Percentiles rank a stretch among this genome's conserved stretches.
These are phyloP conservation scores for Limnomonas spitsbergensis DNA, from an alignment of 139 green algal genomes.

Conservation along the genomic window DNA sequence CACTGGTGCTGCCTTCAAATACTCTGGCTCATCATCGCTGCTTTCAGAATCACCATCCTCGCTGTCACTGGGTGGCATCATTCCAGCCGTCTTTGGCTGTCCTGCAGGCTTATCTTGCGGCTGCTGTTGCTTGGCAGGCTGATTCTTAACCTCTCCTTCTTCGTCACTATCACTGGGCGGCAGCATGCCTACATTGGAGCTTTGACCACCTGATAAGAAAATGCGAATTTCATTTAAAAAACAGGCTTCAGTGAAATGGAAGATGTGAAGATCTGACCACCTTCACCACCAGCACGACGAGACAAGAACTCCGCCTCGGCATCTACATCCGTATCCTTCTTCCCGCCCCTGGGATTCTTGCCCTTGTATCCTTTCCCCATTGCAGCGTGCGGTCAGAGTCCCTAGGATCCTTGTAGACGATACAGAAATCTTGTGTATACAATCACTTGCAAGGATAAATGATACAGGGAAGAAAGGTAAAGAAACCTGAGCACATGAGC, in stretches of 20 bases:
- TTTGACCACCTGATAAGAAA: slow-evolving; percentile 6
- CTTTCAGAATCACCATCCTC: background rate
- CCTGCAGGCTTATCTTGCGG: background rate
- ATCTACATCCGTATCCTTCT: background rate
- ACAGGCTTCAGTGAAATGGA: background rate
- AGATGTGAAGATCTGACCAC: slow-evolving; percentile 1
- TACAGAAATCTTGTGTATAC: no score
- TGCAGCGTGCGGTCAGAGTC: no score
- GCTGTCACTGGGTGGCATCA: slow-evolving; percentile 12
- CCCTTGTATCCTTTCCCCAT: slow-evolving; percentile 15
- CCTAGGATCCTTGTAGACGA: no score
- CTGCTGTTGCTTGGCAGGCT: no score
- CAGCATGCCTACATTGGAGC: slow-evolving; percentile 8
- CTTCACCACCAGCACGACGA: background rate
- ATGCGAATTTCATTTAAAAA: background rate
- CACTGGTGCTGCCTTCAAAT: background rate
- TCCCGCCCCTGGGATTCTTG: background rate
- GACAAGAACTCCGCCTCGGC: slow-evolving; percentile 8
- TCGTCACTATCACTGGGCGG: slow-evolving; percentile 17
- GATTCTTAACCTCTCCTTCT: slow-evolving; percentile 10
- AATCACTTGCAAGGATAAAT: no score
- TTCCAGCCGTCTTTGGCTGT: background rate
- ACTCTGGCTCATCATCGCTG: background rate
- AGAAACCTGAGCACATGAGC: no score
- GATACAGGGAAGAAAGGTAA: no score